Conservation (phyloP, 495 filamentous ascomycete species). For the Talaromyces thailandensis region DNA sequence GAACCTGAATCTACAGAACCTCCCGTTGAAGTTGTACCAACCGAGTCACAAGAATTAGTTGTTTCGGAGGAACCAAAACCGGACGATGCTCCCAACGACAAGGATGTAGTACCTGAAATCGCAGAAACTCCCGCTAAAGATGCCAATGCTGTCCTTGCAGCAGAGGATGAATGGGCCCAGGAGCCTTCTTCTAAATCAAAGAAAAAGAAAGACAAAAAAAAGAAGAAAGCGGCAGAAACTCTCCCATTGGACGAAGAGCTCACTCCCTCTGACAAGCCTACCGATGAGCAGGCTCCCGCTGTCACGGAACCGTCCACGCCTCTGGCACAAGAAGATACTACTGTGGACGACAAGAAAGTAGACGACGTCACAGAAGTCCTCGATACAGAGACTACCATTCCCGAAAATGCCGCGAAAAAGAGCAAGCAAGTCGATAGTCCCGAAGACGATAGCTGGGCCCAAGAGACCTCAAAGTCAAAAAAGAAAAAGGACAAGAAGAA, state of each 20-base stretch:
- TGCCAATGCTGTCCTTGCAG: neutral
- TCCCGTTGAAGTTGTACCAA: neutral
- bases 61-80: neutral
- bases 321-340: neutral
- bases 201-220: constrained; percentile 15
- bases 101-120: neutral
- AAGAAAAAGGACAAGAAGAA: constrained; percentile 23
- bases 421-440: neutral
- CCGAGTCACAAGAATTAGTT: neutral
- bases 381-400: neutral
- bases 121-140: neutral
- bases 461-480: constrained; percentile 2
- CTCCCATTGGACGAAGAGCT: neutral
- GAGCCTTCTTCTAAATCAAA: constrained; percentile 8
- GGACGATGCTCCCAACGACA: neutral
- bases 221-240: neutral
- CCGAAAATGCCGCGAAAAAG: neutral
- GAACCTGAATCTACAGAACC: neutral
- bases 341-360: neutral
- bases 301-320: neutral
- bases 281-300: neutral
- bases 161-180: neutral
- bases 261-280: neutral
- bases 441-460: neutral
- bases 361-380: neutral